Evolutionary conservation across 2,329 filamentous ascomycete species (phyloP).

Genomic region (Simplicillium sp.): DNA sequence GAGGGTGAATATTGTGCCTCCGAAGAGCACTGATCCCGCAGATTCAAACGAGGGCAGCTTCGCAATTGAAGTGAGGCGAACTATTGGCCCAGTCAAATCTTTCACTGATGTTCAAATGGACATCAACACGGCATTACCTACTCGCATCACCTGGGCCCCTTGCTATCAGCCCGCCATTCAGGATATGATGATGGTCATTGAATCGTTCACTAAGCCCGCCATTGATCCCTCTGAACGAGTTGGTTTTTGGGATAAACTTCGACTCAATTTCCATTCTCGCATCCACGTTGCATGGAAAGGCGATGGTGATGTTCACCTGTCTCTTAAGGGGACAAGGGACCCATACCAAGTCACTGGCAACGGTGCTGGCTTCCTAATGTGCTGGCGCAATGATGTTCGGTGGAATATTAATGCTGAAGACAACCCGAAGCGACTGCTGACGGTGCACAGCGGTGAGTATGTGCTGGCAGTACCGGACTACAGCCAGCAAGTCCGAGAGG

Average conservation of each 20-base stretch:
- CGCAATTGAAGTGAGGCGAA: conserved; percentile 77
- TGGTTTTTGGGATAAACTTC: conserved; percentile 98
- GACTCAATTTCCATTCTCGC: conserved; percentile 86
- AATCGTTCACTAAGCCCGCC: conserved; percentile 93
- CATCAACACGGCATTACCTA: conserved; percentile 87
- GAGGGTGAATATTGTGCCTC: conserved; percentile 74
- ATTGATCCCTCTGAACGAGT: conserved; percentile 88
- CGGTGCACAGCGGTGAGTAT: conserved; percentile 89
- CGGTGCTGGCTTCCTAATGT: conserved; percentile 94
- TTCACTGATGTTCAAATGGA: conserved; percentile 89
- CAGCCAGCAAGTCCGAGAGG: conserved; percentile 72
- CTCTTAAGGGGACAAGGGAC: conserved; percentile 84
- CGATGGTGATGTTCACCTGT: conserved; percentile 89
- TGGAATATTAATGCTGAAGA: conserved; percentile 79
- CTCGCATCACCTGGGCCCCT: conserved; percentile 91
- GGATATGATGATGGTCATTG: conserved; percentile 99
- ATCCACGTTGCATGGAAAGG: conserved; percentile 87
- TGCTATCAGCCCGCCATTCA: conserved; percentile 97
- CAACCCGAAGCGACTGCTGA: conserved; percentile 89
- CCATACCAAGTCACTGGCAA: conserved; percentile 89
- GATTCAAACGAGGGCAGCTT: conserved; percentile 55
- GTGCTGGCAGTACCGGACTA: conserved; percentile 92
- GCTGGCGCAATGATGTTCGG: conserved; percentile 89
- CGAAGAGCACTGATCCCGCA: conserved; percentile 45
- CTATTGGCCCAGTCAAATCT: conserved; percentile 89